Conservation (phyloP, 768 basidiomycete genomes). For the Pleurotus eryngii region DNA sequence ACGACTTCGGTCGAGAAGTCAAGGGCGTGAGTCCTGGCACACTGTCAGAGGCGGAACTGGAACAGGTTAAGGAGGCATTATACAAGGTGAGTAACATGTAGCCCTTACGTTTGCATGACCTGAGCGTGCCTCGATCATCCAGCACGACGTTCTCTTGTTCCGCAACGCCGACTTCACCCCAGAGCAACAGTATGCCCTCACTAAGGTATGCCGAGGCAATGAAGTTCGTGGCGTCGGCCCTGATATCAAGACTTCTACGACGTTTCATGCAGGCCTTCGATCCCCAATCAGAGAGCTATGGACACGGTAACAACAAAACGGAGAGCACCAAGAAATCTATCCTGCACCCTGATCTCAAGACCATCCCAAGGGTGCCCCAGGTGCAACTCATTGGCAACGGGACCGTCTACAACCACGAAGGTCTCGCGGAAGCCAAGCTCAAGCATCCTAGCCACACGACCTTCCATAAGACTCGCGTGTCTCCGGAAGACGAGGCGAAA, state of each 20-base stretch:
- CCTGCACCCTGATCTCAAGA: constrained; percentile 87
- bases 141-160: constrained; percentile 79
- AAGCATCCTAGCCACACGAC: constrained; percentile 85
- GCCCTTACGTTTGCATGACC: constrained; percentile 1
- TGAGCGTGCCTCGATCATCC: neutral
- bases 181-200: constrained; percentile 81
- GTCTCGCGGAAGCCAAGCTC: constrained; percentile 70
- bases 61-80: constrained; percentile 65
- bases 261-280: constrained; percentile 67
- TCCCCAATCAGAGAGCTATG: constrained; percentile 56
- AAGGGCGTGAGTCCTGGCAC: constrained; percentile 66
- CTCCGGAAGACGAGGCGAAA: constrained; percentile 67
- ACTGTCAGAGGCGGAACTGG: constrained; percentile 57
- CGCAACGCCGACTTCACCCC: constrained; percentile 65
- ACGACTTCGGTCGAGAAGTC: constrained; percentile 74
- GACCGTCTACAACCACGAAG: constrained; percentile 74
- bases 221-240: neutral
- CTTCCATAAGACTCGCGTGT: constrained; percentile 81
- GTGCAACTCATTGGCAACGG: constrained; percentile 94
- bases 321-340: constrained; percentile 71
- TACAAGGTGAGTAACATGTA: constrained; percentile 57
- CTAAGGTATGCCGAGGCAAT: constrained; percentile 63
- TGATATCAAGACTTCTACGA: constrained; percentile 5
- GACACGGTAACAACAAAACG: constrained; percentile 89
- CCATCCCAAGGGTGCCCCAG: constrained; percentile 82